These are phyloP conservation scores for Ophiostoma tasmaniense DNA, from an alignment of 2,329 filamentous ascomycete species.

Conservation along the genomic window DNA sequence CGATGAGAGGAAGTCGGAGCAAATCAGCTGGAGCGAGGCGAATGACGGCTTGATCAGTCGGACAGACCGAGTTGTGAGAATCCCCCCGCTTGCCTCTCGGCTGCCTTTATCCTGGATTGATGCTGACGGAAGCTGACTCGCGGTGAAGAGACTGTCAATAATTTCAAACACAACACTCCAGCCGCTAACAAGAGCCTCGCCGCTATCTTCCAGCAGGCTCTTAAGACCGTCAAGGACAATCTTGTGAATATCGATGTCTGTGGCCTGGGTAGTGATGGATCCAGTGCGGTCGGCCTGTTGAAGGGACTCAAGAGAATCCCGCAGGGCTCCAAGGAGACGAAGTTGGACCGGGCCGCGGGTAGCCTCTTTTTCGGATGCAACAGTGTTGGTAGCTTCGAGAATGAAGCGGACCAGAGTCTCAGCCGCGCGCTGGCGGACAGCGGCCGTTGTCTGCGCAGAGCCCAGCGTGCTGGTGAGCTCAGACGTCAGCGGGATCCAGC, in stretches of 20 bases:
- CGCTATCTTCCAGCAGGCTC: conserved; percentile 76
- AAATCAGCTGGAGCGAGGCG: conserved; percentile 80
- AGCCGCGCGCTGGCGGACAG: conserved; percentile 52
- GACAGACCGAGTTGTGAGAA: conserved; percentile 51
- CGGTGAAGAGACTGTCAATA: conserved; percentile 69
- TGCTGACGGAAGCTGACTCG: conserved; percentile 24
- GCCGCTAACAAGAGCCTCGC: conserved; percentile 70
- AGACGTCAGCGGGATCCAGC: conserved; percentile 61
- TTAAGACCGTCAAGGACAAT: conserved; percentile 72
- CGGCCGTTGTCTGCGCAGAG: conserved; percentile 38
- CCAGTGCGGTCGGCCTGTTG: conserved; percentile 45
- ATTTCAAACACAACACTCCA: conserved; percentile 84
- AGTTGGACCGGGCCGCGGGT: conserved; percentile 56
- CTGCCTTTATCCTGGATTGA: not conserved
- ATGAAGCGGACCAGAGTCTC: conserved; percentile 54
- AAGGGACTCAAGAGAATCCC: conserved; percentile 51
- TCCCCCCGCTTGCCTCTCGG: conserved; percentile 27
- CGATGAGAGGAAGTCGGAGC: conserved; percentile 82
- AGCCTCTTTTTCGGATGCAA: conserved; percentile 43
- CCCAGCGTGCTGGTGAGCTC: conserved; percentile 46
- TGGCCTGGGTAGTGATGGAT: conserved; percentile 42
- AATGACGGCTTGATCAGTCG: conserved; percentile 81
- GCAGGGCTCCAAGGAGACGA: conserved; percentile 61
- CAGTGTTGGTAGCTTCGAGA: conserved; percentile 49
- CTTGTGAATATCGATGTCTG: conserved; percentile 72